phyloP scores from a whole-genome alignment of 2,329 filamentous ascomycete genomes.

The Calonectria hawksworthii region DNA sequence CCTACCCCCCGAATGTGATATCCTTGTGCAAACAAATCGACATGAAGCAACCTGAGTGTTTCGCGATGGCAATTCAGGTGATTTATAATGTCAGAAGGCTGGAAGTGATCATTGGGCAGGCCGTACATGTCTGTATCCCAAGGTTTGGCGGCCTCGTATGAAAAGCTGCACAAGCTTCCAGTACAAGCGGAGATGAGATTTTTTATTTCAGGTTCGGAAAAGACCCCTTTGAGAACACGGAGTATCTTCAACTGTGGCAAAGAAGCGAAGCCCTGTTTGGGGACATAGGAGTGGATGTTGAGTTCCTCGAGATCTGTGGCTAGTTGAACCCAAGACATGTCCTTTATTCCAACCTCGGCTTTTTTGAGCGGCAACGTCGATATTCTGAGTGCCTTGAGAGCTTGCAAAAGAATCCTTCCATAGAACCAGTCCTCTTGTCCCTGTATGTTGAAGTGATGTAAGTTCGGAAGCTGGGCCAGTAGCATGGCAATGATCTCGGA shows the following conservation, averaged over 20 bases:
- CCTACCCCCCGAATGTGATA: not conserved
- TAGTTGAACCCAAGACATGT: not conserved
- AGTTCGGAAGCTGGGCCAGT: slow-evolving; percentile 22
- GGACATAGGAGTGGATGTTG: not conserved
- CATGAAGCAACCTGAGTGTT: slow-evolving; percentile 8
- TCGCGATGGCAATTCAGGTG: not conserved
- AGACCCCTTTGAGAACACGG: not conserved
- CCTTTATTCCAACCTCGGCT: not conserved
- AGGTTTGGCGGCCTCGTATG: slow-evolving; percentile 13
- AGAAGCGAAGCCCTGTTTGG: not conserved
- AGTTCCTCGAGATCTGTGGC: slow-evolving; percentile 18
- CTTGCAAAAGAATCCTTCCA: not conserved
- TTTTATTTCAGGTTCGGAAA: not conserved
- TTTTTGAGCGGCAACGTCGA: slow-evolving; percentile 15
- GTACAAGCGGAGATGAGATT: slow-evolving; percentile 10
- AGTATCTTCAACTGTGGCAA: slow-evolving; percentile 14
- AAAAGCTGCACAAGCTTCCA: slow-evolving; percentile 1
- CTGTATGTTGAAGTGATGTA: slow-evolving; percentile 12
- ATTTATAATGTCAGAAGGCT: slow-evolving; percentile 12
- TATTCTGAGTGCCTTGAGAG: slow-evolving; percentile 6
- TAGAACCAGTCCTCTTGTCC: slow-evolving; percentile 6
- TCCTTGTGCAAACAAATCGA: slow-evolving; percentile 15
- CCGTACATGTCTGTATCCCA: not conserved
- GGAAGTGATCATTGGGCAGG: slow-evolving; percentile 11
- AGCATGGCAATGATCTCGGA: slow-evolving; percentile 21